A percentile compares a stretch with the other conserved stretches of the same genome.
Conservation (phyloP, 345 rosid genomes). For the Brassica nigra region DNA sequence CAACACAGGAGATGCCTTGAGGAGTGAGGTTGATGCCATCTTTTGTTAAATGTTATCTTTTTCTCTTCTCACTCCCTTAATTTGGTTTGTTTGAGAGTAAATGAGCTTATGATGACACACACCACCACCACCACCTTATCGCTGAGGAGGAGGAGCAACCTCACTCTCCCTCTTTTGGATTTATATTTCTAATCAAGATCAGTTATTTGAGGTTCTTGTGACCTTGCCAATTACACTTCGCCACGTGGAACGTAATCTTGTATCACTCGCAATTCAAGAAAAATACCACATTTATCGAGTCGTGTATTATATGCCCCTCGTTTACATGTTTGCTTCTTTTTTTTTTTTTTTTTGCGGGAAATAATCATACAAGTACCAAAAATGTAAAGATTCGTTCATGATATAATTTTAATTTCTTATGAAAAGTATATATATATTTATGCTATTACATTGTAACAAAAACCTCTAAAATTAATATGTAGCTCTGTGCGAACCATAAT, state of each 20-base stretch:
- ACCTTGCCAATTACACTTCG: constrained; percentile 42
- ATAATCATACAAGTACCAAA: neutral
- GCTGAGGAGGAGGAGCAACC: constrained; percentile 11
- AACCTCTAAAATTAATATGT: neutral
- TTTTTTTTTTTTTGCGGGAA: neutral
- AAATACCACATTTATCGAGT: neutral
- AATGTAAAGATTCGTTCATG: neutral
- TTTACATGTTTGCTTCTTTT: constrained; percentile 4
- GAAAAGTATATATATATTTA: neutral
- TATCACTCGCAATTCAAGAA: constrained; percentile 17
- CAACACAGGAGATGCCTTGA: constrained; percentile 79
- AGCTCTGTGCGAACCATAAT: neutral
- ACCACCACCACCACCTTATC: constrained; percentile 41
- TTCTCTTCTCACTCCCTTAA: constrained; percentile 19
- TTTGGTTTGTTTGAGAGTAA: constrained; percentile 31
- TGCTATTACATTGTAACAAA: neutral
- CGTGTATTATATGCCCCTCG: neutral
- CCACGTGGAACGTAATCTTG: constrained; percentile 70
- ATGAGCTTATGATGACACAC: constrained; percentile 33
- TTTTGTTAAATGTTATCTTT: constrained; percentile 11
- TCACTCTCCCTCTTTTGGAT: constrained; percentile 39
- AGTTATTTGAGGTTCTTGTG: constrained; percentile 74
- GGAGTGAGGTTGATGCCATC: constrained; percentile 89
- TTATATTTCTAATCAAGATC: constrained; percentile 63
- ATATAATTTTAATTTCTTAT: neutral